Evolutionary conservation across 139 green algal species (phyloP).

Genomic region (Tetradesmus lagerheimii): DNA sequence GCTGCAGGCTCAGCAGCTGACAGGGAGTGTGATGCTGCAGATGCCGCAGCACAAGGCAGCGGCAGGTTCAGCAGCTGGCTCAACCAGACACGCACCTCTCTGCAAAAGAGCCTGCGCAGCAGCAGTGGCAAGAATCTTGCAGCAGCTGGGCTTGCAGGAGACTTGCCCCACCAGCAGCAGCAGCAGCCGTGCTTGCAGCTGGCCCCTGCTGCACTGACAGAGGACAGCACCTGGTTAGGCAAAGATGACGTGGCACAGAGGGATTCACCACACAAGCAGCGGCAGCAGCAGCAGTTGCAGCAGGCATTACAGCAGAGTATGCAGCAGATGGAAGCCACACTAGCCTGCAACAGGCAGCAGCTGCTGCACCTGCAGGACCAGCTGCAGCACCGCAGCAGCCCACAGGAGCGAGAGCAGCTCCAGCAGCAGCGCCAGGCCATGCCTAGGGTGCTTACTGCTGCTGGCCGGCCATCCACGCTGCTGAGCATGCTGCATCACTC

Average conservation of each 20-base stretch:
- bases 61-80: constrained; percentile 13
- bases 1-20: background rate
- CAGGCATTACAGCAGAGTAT: constrained; percentile 5
- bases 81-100: background rate
- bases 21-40: background rate
- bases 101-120: constrained; percentile 6
- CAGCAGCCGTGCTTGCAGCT: background rate
- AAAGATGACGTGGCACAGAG: background rate
- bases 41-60: background rate
- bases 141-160: background rate
- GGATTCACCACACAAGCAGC: background rate
- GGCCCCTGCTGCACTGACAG: background rate
- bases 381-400: background rate
- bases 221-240: background rate
- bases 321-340: background rate
- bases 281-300: background rate
- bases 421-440: background rate
- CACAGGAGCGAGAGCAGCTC: background rate
- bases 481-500: constrained; percentile 36
- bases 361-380: constrained; percentile 7
- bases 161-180: background rate
- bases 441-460: background rate
- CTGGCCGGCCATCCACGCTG: constrained; percentile 30
- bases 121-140: background rate
- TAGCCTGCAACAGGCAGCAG: constrained; percentile 33